Evolutionary conservation across 805 yeast species (phyloP), one percentile per base, ranked within the genome.

Genomic region (Metschnikowia gelsemii): DNA sequence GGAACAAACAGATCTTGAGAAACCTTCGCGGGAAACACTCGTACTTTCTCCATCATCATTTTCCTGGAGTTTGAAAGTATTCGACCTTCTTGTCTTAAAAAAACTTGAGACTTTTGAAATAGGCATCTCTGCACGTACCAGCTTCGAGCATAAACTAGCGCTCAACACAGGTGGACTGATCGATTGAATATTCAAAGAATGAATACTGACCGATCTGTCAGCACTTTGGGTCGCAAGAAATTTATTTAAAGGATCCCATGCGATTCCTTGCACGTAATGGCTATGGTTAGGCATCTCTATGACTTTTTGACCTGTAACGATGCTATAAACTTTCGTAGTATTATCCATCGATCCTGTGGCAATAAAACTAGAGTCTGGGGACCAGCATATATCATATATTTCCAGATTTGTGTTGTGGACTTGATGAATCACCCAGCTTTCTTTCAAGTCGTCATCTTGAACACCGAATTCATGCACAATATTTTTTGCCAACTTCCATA

Each of bases 331-430:
- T 34, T 96, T 70, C 8, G 89, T 77, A 6, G 80, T 72, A 54
- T 88, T 87, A 63, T 93, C 98, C 87, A 91, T 88, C 12, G 95
- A 82, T 1, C 96, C 98, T 5, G 93, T 79, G n/a, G 86, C 79
- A 21, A 93, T 70, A 56, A 75, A 84, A 43, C 69, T 72, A 1
- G 84, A 79, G 55, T 85, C 85, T 0, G 98, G 96, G 2, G 95
- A 85, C 99, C 99, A 93, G 16, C 87, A 78, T 2, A 93, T 61
- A 59, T 93, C 99, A 62, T 91, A 90, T 27, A 93, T 81, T 61
- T 93, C 99, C 27, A 86, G 75, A 1, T 80, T 70, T 2, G 78
- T 65, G 24, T 87, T 66, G 50, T 82, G 73, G 7, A 82, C 75
- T 35, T 73, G 74, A 37, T 76, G 75, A 25, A 84, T 67, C 11